Base-by-base conservation (phyloP, 2,329 filamentous ascomycete species). In the Fusarium zealandicum region DNA sequence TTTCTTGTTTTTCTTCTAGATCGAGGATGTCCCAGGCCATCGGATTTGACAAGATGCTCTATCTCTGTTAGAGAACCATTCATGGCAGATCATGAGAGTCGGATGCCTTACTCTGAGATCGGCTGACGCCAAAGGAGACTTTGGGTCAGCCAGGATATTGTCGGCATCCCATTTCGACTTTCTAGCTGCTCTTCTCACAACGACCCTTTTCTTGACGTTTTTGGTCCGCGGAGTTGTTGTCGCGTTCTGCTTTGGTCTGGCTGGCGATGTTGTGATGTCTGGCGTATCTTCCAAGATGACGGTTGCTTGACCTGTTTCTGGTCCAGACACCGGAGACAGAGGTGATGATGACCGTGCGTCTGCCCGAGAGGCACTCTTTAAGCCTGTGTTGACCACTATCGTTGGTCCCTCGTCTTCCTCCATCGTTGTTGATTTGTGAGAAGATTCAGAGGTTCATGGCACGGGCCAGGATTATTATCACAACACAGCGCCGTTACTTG, bases 31-130 rank as follows among this genome's bases (percentile, higher is more conserved):
- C 70, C 76, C 76, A 78, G 4, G 76, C 72, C 50, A 71, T 59
- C 3, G 75, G 74, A 39, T 73, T 72, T 11, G 70, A 69, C 17
- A 78, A 61, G 12, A 77, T 68, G 13, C 63, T 66, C 76, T 78
- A 27, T n/a, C 17, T 14, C 10, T 16, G 17, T 49, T 38, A 18
- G 45, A 49, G 46, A 48, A 14, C 20, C 20, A 11, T 16, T 28
- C 16, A 13, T 2, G 14, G 4, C 14, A 30, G 18, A 5, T n/a
- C 17, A 16, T 6, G 13, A 18, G 13, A 40, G 10, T 12, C 6
- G 7, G 6, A 22, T 4, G 38, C 12, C 47, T 41, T 49, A 76
- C 75, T 45, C 75, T 65, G 10, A 78, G 57, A 48, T 77, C 72
- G 6, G 73, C 73, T 13, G 62, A 68, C 13, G 73, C 75, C 1